Evolutionary conservation across 306 rosid species (phyloP), one percentile per base, ranked within the genome.

Genomic region (Myrica gale): DNA sequence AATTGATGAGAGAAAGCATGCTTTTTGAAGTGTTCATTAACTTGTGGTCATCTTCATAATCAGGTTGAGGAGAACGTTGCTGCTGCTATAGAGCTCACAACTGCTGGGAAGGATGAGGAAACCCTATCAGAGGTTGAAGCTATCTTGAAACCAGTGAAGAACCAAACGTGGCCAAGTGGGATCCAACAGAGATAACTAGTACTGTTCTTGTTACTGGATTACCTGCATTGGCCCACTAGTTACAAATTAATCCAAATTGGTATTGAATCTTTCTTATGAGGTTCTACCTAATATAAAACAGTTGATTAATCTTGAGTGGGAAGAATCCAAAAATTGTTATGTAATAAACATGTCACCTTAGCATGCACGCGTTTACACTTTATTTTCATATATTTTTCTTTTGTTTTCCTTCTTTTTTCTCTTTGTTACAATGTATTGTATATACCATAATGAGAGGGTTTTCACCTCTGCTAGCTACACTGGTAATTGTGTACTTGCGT

Each of bases 81-180:
- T 79, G 96, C 98, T n/a, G 90, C 93, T 43, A 52, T 83, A 42
- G 97, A 92, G 82, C 91, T 95, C 4, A 84, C 75, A 58, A 82
- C 85, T 56, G 78, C 66, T 68, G 96, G 97, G 70, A 89, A 80
- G 32, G 97, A 95, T 75, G 78, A 88, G 78, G 86, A 80, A 72
- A 79, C 88, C 81, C 77, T 92, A 3, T 73, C 87, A 20, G 96
- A 90, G 87, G 85, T 95, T 77, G 93, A 84, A 83, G 86, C 93
- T 79, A 90, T 95, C 73, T 76, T 92, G 71, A 81, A 84, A 80
- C 93, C 93, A 16, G 92, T 89, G 15, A 92, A 90, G 89, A 92
- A 92, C 57, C 97, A 89, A 74, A 78, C 97, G 52, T 95, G 99
- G 97, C 90, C 92, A 23, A 95, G 97, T 80, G 99, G 99, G 84